Conservation (phyloP, 176 grass and related monocot species). For the Rhynchospora breviuscula region DNA sequence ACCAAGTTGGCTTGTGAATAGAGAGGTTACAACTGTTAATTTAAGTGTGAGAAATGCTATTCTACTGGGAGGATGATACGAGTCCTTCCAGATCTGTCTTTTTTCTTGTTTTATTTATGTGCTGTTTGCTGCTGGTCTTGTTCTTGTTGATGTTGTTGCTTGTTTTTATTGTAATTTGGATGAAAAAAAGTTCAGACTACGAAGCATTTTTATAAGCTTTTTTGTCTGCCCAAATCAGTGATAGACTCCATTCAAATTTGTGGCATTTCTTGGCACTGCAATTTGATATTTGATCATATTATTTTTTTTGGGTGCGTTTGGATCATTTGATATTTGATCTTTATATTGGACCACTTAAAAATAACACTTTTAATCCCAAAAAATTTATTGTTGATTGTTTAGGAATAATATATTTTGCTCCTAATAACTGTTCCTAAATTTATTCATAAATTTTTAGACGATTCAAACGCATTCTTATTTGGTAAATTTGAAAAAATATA, state of each 20-base stretch:
- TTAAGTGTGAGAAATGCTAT: constrained; percentile 2
- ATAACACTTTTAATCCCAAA: too few relatives aligned
- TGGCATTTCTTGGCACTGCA: not conserved
- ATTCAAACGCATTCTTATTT: too few relatives aligned
- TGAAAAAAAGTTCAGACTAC: constrained; percentile 14
- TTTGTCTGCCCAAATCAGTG: constrained; percentile 3
- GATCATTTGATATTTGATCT: not conserved
- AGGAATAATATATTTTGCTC: too few relatives aligned
- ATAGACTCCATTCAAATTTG: not conserved
- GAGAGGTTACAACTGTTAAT: constrained; percentile 22
- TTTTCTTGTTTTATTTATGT: constrained; percentile 19
- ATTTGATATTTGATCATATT: constrained; percentile 3
- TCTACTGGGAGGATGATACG: not conserved
- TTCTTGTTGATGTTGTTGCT: not conserved
- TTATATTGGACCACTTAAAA: not conserved
- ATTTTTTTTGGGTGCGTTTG: too few relatives aligned
- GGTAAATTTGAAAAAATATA: too few relatives aligned
- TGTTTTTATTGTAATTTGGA: constrained; percentile 24
- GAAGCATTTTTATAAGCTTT: constrained; percentile 23
- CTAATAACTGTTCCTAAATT: too few relatives aligned
- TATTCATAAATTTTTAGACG: too few relatives aligned
- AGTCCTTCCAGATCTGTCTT: not conserved
- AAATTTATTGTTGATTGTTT: too few relatives aligned
- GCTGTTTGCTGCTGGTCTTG: not conserved
- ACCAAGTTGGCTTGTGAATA: constrained; percentile 99